Evolutionary conservation across 257 asterid species (phyloP).

Genomic region (Osmanthus fragrans): DNA sequence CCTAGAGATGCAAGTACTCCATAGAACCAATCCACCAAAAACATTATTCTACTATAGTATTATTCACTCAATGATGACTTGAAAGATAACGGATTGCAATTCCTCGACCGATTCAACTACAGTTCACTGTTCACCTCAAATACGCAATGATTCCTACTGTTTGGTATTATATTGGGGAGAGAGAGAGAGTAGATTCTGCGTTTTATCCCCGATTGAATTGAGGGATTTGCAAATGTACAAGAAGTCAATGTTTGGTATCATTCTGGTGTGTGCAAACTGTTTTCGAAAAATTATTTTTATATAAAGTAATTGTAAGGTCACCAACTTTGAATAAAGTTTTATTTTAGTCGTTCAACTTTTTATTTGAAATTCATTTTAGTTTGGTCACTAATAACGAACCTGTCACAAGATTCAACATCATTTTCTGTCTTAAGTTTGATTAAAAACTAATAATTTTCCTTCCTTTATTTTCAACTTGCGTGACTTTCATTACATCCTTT

Average conservation of each 20-base stretch:
- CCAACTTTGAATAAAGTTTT: no score
- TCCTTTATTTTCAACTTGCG: no score
- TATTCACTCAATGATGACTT: background rate
- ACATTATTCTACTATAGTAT: slow-evolving; percentile 40
- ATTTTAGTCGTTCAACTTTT: no score
- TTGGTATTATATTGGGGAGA: background rate
- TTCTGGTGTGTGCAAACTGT: background rate
- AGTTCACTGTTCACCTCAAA: slow-evolving; percentile 23
- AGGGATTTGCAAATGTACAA: background rate
- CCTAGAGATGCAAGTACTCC: slow-evolving; percentile 92
- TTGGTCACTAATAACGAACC: no score
- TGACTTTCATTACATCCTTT: no score
- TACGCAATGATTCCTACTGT: slow-evolving; percentile 4
- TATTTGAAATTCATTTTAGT: no score
- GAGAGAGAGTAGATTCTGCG: background rate
- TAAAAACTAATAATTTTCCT: no score
- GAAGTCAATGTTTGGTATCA: background rate
- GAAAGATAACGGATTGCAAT: background rate
- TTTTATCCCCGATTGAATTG: background rate
- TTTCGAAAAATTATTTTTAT: background rate
- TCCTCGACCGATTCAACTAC: background rate
- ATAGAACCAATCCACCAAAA: slow-evolving; percentile 90
- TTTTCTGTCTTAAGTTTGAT: no score
- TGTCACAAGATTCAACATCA: no score
- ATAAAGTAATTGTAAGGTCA: no score